Percentiles rank a stretch among this genome's conserved stretches.
phyloP scores from a whole-genome alignment of 352 stramenopile species.

The Plasmopara muralis region DNA sequence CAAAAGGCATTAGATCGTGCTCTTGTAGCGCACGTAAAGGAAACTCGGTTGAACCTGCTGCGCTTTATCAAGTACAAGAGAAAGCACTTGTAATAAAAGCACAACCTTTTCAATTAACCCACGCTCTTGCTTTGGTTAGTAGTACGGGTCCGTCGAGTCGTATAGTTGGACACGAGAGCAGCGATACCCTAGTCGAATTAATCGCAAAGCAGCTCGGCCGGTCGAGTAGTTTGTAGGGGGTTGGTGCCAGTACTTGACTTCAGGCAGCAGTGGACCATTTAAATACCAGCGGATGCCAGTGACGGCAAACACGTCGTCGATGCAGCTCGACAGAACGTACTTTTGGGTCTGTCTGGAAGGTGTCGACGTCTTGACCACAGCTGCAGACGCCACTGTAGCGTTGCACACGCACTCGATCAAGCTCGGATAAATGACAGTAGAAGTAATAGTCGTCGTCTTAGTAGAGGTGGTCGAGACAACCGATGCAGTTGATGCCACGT shows the following conservation, averaged over 20 bases:
- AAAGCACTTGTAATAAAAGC: conserved; percentile 56
- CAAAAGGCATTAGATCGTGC: conserved; percentile 72
- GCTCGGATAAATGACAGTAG: conserved; percentile 41
- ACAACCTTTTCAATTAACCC: conserved; percentile 9
- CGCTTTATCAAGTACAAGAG: conserved; percentile 92
- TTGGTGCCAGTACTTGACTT: conserved; percentile 56
- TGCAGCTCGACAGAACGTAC: conserved; percentile 7
- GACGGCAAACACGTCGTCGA: conserved; percentile 77
- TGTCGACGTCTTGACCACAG: conserved; percentile 45
- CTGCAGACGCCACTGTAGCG: conserved; percentile 50
- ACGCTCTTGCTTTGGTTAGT: conserved; percentile 13
- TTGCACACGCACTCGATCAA: conserved; percentile 72
- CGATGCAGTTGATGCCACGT: conserved; percentile 4
- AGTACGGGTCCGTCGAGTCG: conserved; percentile 47
- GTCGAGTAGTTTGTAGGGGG: conserved; percentile 30
- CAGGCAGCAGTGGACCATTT: conserved; percentile 48
- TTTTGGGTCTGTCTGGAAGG: conserved; percentile 6
- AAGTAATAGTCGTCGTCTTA: conserved; percentile 11
- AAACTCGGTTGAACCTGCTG: conserved; percentile 80
- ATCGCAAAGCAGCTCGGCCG: conserved; percentile 50
- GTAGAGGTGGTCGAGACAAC: conserved; percentile 9
- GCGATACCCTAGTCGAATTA: conserved; percentile 65
- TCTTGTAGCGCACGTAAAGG: conserved; percentile 77
- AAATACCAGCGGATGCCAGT: conserved; percentile 79
- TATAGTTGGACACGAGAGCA: conserved; percentile 65